Base-by-base conservation (phyloP, 2,329 filamentous ascomycete species). In the Botrytis pseudocinerea region DNA sequence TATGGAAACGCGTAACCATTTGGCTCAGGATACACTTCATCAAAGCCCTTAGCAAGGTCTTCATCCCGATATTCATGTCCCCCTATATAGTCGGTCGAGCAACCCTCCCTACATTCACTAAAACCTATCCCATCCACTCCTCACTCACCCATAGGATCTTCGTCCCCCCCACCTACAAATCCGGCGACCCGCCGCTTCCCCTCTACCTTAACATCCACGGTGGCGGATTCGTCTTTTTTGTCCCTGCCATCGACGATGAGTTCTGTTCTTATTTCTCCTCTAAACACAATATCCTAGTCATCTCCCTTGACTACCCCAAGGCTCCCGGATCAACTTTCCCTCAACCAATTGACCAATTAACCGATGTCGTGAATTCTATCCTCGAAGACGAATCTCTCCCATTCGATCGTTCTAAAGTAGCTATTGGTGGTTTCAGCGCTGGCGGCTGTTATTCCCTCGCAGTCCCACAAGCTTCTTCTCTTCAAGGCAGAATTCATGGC, bases 221-320 rank as follows among this genome's bases (percentile, higher is more conserved):
- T 71, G 86, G 86, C 71, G 85, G 85, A 57, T 87, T 85, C 76
- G 81, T 82, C 42, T 28, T 87, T 59, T 82, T 83, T 77, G 76
- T 82, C 20, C 82, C 85, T 0, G 73, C 79, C 59, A 78, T 84
- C 59, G 84, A 86, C 76, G 85, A 87, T 78, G 75, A 76, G 25
- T 86, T 86, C 80, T 86, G 84, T 78, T 78, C 77, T 48, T 74
- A 77, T 70, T 85, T 86, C 75, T 81, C 85, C 57, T 79, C 82
- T 64, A 75, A 77, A 3, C 80, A 84, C 70, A 75, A 78, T 61
- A 81, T 84, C 74, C 77, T 86, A 14, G 85, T 87, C 28, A 77
- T 87, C 20, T 83, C 82, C 20, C 81, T 88, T 32, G 82, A 85
- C 76, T 88, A 88, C 80, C 79, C 80, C 77, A 86, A 87, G 77